phyloP scores from a whole-genome alignment of 805 yeast species.

The Saccharomyces kudriavzevii region DNA sequence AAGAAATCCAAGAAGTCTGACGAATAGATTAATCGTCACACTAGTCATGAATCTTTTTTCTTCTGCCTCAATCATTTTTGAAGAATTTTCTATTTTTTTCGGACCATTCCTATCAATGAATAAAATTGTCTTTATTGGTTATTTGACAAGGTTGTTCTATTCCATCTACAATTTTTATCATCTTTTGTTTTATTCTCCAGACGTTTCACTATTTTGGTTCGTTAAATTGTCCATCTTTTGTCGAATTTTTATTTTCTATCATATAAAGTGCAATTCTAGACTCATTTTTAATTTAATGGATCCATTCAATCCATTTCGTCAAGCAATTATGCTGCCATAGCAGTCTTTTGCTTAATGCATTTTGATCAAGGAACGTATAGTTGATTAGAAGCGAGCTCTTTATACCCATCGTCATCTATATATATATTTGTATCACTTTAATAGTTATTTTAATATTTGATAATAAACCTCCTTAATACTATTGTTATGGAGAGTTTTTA shows the following conservation, averaged over 20 bases:
- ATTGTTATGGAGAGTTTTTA: not conserved
- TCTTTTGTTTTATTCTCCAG: not conserved
- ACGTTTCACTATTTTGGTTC: not conserved
- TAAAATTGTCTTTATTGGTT: not conserved
- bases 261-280: not conserved
- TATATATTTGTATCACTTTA: not conserved
- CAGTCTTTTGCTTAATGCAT: not conserved
- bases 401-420: not conserved
- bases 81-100: not conserved
- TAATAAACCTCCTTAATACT: not conserved
- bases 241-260: not conserved
- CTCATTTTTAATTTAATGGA: not conserved
- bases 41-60: not conserved
- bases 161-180: not conserved
- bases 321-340: not conserved
- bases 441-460: not conserved
- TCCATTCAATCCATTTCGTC: not conserved
- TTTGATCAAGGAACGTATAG: not conserved
- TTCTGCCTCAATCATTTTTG: not conserved
- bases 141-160: not conserved
- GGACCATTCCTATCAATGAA: not conserved
- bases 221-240: not conserved
- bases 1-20: slow-evolving; percentile 14
- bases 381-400: not conserved
- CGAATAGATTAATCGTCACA: slow-evolving; percentile 3